phyloP scores from a whole-genome alignment of 306 rosid genomes.

The Rosa lucieae region DNA sequence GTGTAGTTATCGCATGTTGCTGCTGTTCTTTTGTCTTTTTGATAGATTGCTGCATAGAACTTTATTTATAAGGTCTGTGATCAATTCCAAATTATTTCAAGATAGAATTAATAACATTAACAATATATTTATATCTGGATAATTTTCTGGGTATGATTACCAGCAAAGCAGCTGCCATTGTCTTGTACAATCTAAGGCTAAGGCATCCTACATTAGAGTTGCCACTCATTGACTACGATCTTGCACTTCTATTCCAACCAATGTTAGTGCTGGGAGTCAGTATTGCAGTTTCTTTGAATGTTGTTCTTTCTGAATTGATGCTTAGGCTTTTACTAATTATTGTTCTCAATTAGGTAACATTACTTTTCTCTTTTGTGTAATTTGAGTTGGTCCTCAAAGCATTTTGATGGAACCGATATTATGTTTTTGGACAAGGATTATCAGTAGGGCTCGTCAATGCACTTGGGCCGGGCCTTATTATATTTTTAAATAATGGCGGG shows the following conservation, averaged over 20 bases:
- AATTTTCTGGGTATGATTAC: conserved; percentile 59
- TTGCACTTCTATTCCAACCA: conserved; percentile 67
- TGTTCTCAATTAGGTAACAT: conserved; percentile 48
- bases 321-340: conserved; percentile 59
- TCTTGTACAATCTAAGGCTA: conserved; percentile 58
- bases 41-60: neutral
- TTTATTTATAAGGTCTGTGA: neutral
- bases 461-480: too few species aligned
- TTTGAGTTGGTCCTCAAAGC: too few species aligned
- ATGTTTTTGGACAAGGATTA: too few species aligned
- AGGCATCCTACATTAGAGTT: conserved; percentile 60
- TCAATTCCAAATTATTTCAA: neutral
- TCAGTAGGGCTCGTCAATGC: too few species aligned
- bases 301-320: conserved; percentile 70
- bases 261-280: conserved; percentile 79
- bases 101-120: too few species aligned
- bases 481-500: too few species aligned
- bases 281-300: conserved; percentile 67
- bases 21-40: neutral
- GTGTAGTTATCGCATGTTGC: neutral
- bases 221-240: conserved; percentile 73
- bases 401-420: too few species aligned
- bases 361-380: neutral
- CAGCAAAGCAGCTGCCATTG: conserved; percentile 61
- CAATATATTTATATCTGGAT: neutral